Conservation (phyloP, 441 rosid genomes). For the Rhodomyrtus psidioides region DNA sequence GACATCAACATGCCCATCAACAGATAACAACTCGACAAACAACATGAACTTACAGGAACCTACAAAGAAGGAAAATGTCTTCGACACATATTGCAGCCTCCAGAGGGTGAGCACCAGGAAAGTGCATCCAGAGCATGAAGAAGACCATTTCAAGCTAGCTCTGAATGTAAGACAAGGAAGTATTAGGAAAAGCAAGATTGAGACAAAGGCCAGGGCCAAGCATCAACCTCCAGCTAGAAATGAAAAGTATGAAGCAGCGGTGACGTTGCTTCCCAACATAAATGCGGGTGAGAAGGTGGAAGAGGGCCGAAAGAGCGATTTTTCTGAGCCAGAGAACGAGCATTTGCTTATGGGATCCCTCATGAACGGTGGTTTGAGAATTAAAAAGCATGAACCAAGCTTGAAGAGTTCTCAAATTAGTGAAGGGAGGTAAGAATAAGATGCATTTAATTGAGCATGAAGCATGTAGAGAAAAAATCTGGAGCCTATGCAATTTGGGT, state of each 20-base stretch:
- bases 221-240: constrained; percentile 45
- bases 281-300: constrained; percentile 34
- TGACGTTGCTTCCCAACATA: constrained; percentile 31
- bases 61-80: constrained; percentile 30
- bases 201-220: constrained; percentile 55
- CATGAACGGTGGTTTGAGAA: constrained; percentile 21
- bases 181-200: constrained; percentile 53
- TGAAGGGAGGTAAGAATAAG: constrained; percentile 47
- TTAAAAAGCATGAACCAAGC: constrained; percentile 46
- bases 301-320: constrained; percentile 48
- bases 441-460: neutral
- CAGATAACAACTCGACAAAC: constrained; percentile 29
- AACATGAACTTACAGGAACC: constrained; percentile 16
- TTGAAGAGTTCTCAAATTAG: constrained; percentile 41
- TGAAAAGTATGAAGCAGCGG: constrained; percentile 44
- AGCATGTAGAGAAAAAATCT: neutral
- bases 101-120: constrained; percentile 49
- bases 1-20: constrained; percentile 30
- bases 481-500: neutral
- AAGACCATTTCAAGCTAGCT: constrained; percentile 71
- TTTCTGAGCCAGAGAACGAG: constrained; percentile 71
- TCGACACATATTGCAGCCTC: constrained; percentile 37
- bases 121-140: constrained; percentile 55
- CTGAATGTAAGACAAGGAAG: constrained; percentile 80
- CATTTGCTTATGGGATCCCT: constrained; percentile 32